These are phyloP conservation scores for Serpula lacrymans DNA, from an alignment of 768 basidiomycete genomes.

Conservation along the genomic window DNA sequence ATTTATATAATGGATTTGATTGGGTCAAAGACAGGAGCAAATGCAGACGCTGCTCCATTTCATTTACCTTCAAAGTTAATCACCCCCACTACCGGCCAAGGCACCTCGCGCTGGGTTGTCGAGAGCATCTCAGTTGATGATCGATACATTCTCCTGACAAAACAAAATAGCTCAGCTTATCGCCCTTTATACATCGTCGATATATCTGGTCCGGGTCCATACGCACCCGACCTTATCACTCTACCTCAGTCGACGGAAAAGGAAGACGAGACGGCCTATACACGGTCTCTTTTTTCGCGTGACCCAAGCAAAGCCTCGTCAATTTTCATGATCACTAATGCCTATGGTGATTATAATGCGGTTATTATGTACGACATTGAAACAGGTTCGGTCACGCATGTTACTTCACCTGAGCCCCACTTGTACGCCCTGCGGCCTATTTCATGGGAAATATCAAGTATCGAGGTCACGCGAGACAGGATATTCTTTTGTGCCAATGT, in stretches of 20 bases:
- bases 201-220: conserved; percentile 23
- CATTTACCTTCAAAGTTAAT: conserved; percentile 30
- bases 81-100: conserved; percentile 27
- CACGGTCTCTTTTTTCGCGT: conserved; percentile 26
- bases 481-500: conserved; percentile 36
- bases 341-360: conserved; percentile 37
- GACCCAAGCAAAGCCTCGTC: conserved; percentile 26
- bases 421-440: conserved; percentile 34
- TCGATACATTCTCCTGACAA: conserved; percentile 31
- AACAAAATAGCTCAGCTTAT: conserved; percentile 25
- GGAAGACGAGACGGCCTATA: conserved; percentile 20
- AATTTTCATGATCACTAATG: conserved; percentile 32
- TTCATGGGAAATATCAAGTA: conserved; percentile 26
- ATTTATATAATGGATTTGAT: conserved; percentile 31
- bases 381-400: conserved; percentile 27
- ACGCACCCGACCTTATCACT: conserved; percentile 24
- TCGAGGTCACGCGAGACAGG: conserved; percentile 23
- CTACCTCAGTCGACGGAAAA: conserved; percentile 34
- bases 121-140: conserved; percentile 37
- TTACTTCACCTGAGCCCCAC: conserved; percentile 32
- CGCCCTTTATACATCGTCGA: conserved; percentile 30
- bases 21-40: conserved; percentile 30
- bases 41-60: conserved; percentile 24
- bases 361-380: conserved; percentile 32
- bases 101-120: conserved; percentile 29